A percentile compares a stretch with the other conserved stretches of the same genome.
Conservation (phyloP, 1,284 basidiomycete genomes). For the Sphaerobolus stellatus region DNA sequence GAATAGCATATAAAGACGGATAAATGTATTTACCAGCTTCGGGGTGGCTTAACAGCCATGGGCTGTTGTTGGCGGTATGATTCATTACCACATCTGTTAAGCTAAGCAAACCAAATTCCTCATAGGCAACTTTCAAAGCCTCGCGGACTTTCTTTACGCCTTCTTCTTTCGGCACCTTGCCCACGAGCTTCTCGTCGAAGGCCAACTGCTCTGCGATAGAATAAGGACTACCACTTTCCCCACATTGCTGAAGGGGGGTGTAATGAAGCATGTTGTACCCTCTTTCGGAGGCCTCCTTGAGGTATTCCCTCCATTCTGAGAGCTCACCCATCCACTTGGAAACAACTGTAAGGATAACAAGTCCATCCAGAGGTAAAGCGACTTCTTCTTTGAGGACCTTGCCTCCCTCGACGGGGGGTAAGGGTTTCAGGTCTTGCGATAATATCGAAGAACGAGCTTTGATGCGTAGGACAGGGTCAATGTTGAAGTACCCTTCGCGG, state of each 20-base stretch:
- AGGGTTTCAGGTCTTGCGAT: slow-evolving; percentile 49
- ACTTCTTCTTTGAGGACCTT: slow-evolving; percentile 51
- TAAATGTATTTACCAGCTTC: slow-evolving; percentile 71
- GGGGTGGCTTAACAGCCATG: slow-evolving; percentile 90
- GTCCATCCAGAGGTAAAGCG: slow-evolving; percentile 78
- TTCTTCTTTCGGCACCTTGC: slow-evolving; percentile 37
- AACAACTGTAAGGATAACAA: slow-evolving; percentile 84
- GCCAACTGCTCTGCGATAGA: slow-evolving; percentile 83
- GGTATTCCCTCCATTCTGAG: slow-evolving; percentile 72
- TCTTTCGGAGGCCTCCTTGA: slow-evolving; percentile 78
- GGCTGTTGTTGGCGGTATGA: slow-evolving; percentile 90
- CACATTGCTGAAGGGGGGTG: slow-evolving; percentile 88
- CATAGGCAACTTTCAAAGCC: slow-evolving; percentile 66
- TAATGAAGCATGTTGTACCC: slow-evolving; percentile 98
- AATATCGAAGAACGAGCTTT: slow-evolving; percentile 75
- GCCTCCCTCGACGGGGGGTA: slow-evolving; percentile 50
- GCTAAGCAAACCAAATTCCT: slow-evolving; percentile 84
- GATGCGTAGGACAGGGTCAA: slow-evolving; percentile 82
- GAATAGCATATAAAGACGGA: background rate
- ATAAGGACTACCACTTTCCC: slow-evolving; percentile 86
- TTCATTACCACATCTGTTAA: slow-evolving; percentile 94
- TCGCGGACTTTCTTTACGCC: slow-evolving; percentile 52
- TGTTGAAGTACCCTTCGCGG: slow-evolving; percentile 90
- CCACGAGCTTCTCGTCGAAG: slow-evolving; percentile 68
- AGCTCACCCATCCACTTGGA: slow-evolving; percentile 96